Evolutionary conservation across 2,329 filamentous ascomycete genomes (phyloP), one percentile per base, ranked within the genome.

Genomic region (Aspergillus terreus): DNA sequence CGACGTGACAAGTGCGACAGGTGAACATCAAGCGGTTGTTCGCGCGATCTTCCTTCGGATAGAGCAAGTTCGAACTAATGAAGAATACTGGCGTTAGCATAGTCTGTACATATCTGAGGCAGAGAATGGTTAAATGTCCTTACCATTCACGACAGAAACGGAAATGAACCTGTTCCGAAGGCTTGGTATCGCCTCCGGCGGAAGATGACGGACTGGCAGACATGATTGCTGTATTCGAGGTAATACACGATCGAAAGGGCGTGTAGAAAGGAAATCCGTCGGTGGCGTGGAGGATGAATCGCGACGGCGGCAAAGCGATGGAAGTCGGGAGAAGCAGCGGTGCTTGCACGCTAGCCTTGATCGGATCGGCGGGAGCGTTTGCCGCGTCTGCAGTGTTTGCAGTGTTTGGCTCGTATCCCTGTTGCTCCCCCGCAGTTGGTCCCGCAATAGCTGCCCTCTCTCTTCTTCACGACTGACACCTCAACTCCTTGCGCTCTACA

Each of bases 131-230:
- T 40, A 46, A 27, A 25, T 32, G 23, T 61, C 76, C 63, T 73
- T 73, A 87, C 86, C 94, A 99, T 81, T 99, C 94, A 63, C 90
- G 91, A 79, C 94, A 99, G 81, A 99, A 99, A 67, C 90, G 87
- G 75, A 97, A 99, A 44, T 90, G 91, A 73, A 97, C 92, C 72
- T 95, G 90, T 75, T 92, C 85, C 58, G 60, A 56, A 38, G 69
- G 63, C 60, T 74, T 73, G 54, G 56, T 60, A 51, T 70, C 68
- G 53, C 68, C 69, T 60, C 63, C 67, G 46, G 67, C 64, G 23
- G 73, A 69, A 32, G 74, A 65, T 27, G 71, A 67, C 27, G 76
- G 75, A 46, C 71, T 74, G 12, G 72, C 67, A 55, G 73, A 74
- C 71, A 74, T 74, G 27, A 27, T 30, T 38, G 44, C 19, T 2